Evolutionary conservation across 257 asterid species (phyloP).

Genomic region (Nemophila menziesii): DNA sequence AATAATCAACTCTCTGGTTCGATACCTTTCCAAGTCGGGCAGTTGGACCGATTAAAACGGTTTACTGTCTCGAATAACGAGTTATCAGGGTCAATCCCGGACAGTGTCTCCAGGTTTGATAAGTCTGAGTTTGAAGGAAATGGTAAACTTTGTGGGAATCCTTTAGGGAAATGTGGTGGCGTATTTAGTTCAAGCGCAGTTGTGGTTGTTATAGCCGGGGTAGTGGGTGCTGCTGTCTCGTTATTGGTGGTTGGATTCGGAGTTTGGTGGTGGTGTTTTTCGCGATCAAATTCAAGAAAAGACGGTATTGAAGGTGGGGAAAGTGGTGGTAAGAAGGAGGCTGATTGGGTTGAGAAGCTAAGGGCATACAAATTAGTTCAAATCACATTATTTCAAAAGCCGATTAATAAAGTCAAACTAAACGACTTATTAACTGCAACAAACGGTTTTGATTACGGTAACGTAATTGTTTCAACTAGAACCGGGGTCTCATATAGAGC

Average conservation of each 20-base stretch:
- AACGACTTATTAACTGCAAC: conserved; percentile 48
- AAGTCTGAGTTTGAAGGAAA: conserved; percentile 30
- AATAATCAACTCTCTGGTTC: conserved; percentile 24
- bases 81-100: conserved; percentile 37
- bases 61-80: conserved; percentile 38
- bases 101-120: conserved; percentile 14
- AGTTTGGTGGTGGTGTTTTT: conserved; percentile 44
- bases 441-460: conserved; percentile 24
- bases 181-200: conserved; percentile 29
- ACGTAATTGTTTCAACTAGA: conserved; percentile 29
- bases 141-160: conserved; percentile 36
- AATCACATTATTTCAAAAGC: conserved; percentile 50
- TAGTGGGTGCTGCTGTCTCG: conserved; percentile 37
- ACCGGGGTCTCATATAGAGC: conserved; percentile 51
- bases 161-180: conserved; percentile 29
- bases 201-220: conserved; percentile 39
- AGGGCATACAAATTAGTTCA: conserved; percentile 27
- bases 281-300: conserved; percentile 21
- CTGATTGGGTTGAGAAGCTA: conserved; percentile 3
- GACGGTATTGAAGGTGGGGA: conserved; percentile 23
- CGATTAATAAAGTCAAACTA: conserved; percentile 44
- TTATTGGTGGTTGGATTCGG: conserved; percentile 46
- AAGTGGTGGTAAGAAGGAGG: conserved; percentile 11
- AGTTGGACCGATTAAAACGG: conserved; percentile 30
- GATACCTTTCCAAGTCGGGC: conserved; percentile 28